A percentile compares a stretch with the other conserved stretches of the same genome.
These are phyloP conservation scores for Phytophthora kernoviae DNA, from an alignment of 352 stramenopile species.

Conservation along the genomic window DNA sequence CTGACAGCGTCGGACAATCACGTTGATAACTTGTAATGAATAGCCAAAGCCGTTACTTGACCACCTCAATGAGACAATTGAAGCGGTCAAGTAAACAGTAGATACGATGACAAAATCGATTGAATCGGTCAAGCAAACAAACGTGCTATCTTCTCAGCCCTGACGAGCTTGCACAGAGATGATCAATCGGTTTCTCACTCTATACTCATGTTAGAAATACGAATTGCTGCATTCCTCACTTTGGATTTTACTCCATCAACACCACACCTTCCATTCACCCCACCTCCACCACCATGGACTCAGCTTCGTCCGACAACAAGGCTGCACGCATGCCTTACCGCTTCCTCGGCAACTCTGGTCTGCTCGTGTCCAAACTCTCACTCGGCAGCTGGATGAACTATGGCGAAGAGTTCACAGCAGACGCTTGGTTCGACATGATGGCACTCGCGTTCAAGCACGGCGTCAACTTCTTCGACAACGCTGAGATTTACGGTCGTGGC, in stretches of 20 bases:
- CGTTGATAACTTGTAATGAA: too few species aligned
- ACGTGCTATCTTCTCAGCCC: too few species aligned
- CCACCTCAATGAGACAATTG: too few species aligned
- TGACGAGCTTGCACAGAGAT: too few species aligned
- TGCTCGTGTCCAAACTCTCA: conserved; percentile 48
- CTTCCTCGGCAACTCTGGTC: conserved; percentile 21
- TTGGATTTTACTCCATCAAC: conserved; percentile 9
- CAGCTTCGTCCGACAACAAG: conserved; percentile 1
- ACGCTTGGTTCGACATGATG: conserved; percentile 39
- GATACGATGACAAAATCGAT: too few species aligned
- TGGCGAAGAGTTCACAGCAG: conserved; percentile 14
- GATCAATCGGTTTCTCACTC: too few species aligned
- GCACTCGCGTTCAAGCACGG: conserved; percentile 36
- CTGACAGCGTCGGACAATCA: too few species aligned
- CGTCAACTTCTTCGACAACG: conserved; percentile 64
- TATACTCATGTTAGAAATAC: too few species aligned
- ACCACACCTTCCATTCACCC: background rate
- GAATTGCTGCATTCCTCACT: conserved; percentile 6
- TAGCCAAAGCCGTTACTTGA: too few species aligned
- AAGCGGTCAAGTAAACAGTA: too few species aligned
- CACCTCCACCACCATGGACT: conserved; percentile 3
- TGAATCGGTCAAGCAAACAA: too few species aligned
- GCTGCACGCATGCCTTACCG: conserved; percentile 16
- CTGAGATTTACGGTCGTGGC: conserved; percentile 35
- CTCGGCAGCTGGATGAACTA: conserved; percentile 40